Conservation (phyloP, 768 basidiomycete species). For the Podaxis rugospora region DNA sequence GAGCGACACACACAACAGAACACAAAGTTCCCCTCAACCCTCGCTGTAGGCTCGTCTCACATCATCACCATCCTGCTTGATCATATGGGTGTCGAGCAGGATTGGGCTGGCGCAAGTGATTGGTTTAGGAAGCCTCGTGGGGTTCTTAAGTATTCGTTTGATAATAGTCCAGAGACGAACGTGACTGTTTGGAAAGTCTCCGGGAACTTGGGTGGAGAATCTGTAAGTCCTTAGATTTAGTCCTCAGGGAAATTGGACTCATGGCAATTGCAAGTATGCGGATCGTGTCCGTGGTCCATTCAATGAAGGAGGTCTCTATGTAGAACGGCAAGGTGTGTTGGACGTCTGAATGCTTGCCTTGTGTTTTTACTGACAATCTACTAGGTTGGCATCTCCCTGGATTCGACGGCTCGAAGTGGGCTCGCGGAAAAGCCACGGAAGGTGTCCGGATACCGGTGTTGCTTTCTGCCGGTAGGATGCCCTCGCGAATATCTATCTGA, state of each 20-base stretch:
- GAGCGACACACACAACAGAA: conserved; percentile 29
- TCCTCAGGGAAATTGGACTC: neutral
- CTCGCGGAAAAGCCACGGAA: conserved; percentile 32
- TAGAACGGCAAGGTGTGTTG: conserved; percentile 42
- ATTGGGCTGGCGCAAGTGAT: conserved; percentile 38
- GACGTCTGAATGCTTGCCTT: neutral
- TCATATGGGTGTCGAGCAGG: conserved; percentile 50
- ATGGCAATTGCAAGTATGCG: conserved; percentile 27
- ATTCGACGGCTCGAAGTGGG: conserved; percentile 46
- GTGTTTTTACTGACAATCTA: neutral
- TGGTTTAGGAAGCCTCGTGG: conserved; percentile 45
- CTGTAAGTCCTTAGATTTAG: conserved; percentile 20
- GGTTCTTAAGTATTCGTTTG: conserved; percentile 41
- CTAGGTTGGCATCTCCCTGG: conserved; percentile 56
- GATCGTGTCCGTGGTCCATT: conserved; percentile 50
- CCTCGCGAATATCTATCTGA: neutral
- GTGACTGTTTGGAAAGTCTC: conserved; percentile 45
- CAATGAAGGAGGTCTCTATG: conserved; percentile 57
- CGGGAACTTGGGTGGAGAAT: conserved; percentile 45
- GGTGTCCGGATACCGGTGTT: conserved; percentile 41
- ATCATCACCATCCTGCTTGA: conserved; percentile 49
- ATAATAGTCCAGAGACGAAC: conserved; percentile 32
- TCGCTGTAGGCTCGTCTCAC: conserved; percentile 29
- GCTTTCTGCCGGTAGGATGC: conserved; percentile 39
- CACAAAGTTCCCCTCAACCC: conserved; percentile 29